Evolutionary conservation across 176 grass and related monocot species (phyloP), one percentile per base, ranked within the genome.

Genomic region (Chrysopogon serrulatus): DNA sequence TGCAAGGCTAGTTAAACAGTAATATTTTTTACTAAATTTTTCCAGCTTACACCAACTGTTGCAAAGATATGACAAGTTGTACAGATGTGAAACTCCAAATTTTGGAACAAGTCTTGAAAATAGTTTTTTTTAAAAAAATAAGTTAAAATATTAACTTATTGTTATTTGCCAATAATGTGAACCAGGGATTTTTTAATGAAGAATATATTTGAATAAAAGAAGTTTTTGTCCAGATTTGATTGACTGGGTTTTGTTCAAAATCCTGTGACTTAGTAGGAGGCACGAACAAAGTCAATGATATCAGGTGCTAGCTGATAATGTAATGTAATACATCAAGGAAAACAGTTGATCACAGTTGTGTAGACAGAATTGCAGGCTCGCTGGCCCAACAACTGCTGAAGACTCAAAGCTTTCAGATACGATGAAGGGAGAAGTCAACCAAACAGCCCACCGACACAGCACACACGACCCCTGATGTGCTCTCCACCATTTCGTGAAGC

Each of bases 241-340:
- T 40, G 49, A 30, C 32, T 23, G 0, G 18, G 21, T 60, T 75
- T 24, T 66, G 4, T 6, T 68, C 1, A 13, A 21, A 24, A 42
- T 32, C 35, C 24, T 84, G 68, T 45, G 2, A 3, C 79, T 68
- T 90, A 83, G 84, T 74, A 49, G 80, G 47, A 87, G 31, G 74
- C 88, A 83, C 79, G 79, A 66, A 72, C 12, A 11, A 19, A 24
- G 23, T 37, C 23, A 6, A 40, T 27, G 68, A n/a, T 65, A 19
- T 19, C 30, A 77, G 9, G 34, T 59, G n/a, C 26, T 68, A 17
- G 32, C 43, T 32, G 26, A 17, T 73, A 73, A 48, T 32, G 42
- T 73, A 73, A 48, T 32, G 42, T 54, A n/a, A 86, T 11, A 31
- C 51, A 19, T 30, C 56, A 60, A n/a, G 4, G 56, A 24, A 32